Conservation (phyloP, 352 stramenopile genomes). For the Discostella stelligera region DNA sequence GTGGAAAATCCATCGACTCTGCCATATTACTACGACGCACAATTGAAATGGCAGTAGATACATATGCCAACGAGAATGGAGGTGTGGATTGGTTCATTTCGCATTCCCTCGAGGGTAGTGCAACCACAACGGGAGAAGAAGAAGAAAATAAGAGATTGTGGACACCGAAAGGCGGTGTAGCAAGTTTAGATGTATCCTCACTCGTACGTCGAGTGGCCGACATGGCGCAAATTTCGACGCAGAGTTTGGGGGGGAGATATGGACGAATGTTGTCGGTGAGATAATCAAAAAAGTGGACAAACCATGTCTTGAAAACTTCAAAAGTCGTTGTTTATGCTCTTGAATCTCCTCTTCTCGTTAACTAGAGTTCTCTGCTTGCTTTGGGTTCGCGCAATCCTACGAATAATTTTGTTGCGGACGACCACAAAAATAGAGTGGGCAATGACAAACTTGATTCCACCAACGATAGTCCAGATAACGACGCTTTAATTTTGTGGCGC, state of each 20-base stretch:
- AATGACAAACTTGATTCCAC: too few relatives aligned
- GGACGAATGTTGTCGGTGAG: slow-evolving; percentile 49
- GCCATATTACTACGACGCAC: slow-evolving; percentile 32
- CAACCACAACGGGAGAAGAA: not conserved
- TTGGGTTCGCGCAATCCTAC: slow-evolving; percentile 15
- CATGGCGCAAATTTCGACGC: slow-evolving; percentile 49
- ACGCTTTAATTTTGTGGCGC: slow-evolving; percentile 52
- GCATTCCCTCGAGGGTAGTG: slow-evolving; percentile 32
- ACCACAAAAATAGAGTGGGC: not conserved
- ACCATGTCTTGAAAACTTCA: slow-evolving; percentile 11
- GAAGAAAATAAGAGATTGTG: not conserved
- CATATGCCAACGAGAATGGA: slow-evolving; percentile 34
- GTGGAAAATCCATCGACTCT: slow-evolving; percentile 44
- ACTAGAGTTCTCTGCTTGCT: slow-evolving; percentile 38
- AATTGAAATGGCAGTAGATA: slow-evolving; percentile 24
- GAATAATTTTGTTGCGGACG: not conserved
- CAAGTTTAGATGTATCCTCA: slow-evolving; percentile 16
- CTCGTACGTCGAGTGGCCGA: slow-evolving; percentile 42
- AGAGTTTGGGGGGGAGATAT: slow-evolving; percentile 36
- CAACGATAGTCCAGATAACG: not conserved
- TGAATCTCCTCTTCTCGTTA: too few relatives aligned
- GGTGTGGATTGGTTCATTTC: slow-evolving; percentile 42
- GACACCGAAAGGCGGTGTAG: slow-evolving; percentile 14
- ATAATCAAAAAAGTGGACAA: not conserved
- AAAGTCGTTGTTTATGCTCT: too few relatives aligned